Evolutionary conservation across 1,284 basidiomycete species (phyloP).

Genomic region (Sanghuangporus baumii): DNA sequence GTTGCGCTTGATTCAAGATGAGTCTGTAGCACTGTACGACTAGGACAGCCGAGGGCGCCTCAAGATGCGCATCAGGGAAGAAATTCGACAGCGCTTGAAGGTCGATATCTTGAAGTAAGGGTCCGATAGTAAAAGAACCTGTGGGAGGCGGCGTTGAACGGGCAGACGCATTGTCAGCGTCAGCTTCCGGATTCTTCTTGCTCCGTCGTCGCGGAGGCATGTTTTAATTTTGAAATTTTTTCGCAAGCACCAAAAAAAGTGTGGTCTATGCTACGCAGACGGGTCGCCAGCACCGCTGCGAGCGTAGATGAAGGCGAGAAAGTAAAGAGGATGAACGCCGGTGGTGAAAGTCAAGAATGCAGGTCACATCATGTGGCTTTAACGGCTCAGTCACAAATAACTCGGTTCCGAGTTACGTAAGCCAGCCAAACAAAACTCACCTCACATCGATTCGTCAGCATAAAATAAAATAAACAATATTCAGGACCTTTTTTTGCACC

Average conservation of each 20-base stretch:
- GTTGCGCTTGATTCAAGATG: slow-evolving; percentile 49
- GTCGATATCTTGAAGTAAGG: slow-evolving; percentile 56
- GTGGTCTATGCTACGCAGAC: slow-evolving; percentile 13
- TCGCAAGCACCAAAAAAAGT: not conserved
- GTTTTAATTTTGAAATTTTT: not conserved
- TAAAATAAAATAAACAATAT: too few species aligned
- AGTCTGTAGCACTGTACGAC: slow-evolving; percentile 57
- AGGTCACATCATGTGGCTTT: not conserved
- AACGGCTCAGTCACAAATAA: not conserved
- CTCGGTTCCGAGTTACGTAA: not conserved
- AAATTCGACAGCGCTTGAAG: slow-evolving; percentile 47
- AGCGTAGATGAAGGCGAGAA: slow-evolving; percentile 13
- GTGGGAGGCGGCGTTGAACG: slow-evolving; percentile 21
- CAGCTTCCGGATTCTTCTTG: slow-evolving; percentile 10
- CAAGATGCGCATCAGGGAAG: slow-evolving; percentile 48
- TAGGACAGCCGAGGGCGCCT: slow-evolving; percentile 49
- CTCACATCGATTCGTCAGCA: not conserved
- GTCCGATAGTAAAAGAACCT: slow-evolving; percentile 27
- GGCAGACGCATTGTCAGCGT: slow-evolving; percentile 29
- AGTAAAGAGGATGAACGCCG: not conserved
- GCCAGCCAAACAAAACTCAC: not conserved
- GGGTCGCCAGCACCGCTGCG: not conserved
- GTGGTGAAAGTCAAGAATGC: not conserved
- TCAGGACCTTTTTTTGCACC: too few species aligned
- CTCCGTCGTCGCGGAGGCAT: slow-evolving; percentile 17